Base-by-base conservation (phyloP, 257 asterid genomes). In the Voacanga thouarsii region DNA sequence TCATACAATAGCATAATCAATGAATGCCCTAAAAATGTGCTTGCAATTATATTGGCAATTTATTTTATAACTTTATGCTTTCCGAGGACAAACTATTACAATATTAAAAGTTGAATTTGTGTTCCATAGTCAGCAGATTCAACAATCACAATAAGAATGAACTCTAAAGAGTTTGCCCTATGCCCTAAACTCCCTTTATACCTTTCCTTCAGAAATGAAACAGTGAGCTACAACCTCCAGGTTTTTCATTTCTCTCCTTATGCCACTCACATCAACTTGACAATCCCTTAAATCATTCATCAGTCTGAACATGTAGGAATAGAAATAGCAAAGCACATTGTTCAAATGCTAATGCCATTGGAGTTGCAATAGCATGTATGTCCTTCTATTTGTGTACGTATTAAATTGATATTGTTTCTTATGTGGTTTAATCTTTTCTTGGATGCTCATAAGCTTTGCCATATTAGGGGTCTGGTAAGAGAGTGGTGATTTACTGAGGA, bases 181-280 rank as follows among this genome's bases (percentile, higher is more conserved):
- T n/a, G n/a, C n/a, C n/a, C n/a, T n/a, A n/a, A n/a, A n/a, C n/a
- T n/a, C n/a, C n/a, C n/a, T n/a, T n/a, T n/a, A n/a, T n/a, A n/a
- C n/a, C n/a, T n/a, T n/a, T n/a, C n/a, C n/a, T n/a, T n/a, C n/a
- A n/a, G n/a, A n/a, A n/a, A n/a, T n/a, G n/a, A n/a, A n/a, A n/a
- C n/a, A n/a, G n/a, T n/a, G n/a, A n/a, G 41, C 28, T 12, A 16
- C 44, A 3, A 19, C 60, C 50, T 50, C 71, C 45, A 51, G 47
- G 9, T 55, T 11, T 39, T 53, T 5, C 2, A 73, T 0, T 73
- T 50, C 47, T 39, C 50, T 73, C 67, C 67, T 51, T 53, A 43
- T 73, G 47, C 67, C 64, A 53, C 67, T 53, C 64, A 5, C 64
- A 72, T 55, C 30, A 51, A 73, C 51, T 73, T 55, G 47, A 51